Conservation (phyloP, 2,329 filamentous ascomycete genomes). For the Sporothrix mexicana region DNA sequence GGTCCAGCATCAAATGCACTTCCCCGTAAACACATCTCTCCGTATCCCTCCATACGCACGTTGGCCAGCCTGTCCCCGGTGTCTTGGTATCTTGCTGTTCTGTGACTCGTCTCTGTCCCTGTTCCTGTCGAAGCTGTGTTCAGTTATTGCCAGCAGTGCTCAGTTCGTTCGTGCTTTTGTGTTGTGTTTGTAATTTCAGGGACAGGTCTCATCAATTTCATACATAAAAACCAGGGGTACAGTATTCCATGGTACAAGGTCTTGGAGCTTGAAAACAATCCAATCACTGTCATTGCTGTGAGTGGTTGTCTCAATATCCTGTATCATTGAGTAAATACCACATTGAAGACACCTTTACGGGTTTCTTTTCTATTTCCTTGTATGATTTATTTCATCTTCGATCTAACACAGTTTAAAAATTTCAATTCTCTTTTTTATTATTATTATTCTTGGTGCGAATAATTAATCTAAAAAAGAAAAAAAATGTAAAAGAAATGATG, state of each 20-base stretch:
- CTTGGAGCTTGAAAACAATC: too few relatives aligned
- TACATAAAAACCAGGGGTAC: neutral
- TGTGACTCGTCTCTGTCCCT: neutral
- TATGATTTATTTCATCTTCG: neutral
- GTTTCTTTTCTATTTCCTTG: neutral
- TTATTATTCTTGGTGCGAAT: neutral
- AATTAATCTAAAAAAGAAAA: neutral
- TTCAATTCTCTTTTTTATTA: neutral
- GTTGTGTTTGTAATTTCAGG: neutral
- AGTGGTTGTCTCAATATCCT: neutral
- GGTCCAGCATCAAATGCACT: neutral
- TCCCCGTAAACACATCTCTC: neutral
- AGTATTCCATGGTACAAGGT: neutral
- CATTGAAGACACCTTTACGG: too few relatives aligned
- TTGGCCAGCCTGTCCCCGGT: neutral
- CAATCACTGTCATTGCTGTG: neutral
- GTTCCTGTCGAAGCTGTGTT: slow-evolving; percentile 9
- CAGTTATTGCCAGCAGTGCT: neutral
- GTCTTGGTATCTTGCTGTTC: neutral
- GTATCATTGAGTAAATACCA: neutral
- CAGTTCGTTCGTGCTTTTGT: slow-evolving; percentile 11
- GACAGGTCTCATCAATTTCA: neutral
- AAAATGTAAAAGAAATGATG: neutral
- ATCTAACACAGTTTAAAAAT: neutral
- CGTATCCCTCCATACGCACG: slow-evolving; percentile 20